A percentile compares a stretch with the other conserved stretches of the same genome.
Evolutionary conservation across 2,329 filamentous ascomycete genomes (phyloP).

Genomic region (Chaetomium sp.): DNA sequence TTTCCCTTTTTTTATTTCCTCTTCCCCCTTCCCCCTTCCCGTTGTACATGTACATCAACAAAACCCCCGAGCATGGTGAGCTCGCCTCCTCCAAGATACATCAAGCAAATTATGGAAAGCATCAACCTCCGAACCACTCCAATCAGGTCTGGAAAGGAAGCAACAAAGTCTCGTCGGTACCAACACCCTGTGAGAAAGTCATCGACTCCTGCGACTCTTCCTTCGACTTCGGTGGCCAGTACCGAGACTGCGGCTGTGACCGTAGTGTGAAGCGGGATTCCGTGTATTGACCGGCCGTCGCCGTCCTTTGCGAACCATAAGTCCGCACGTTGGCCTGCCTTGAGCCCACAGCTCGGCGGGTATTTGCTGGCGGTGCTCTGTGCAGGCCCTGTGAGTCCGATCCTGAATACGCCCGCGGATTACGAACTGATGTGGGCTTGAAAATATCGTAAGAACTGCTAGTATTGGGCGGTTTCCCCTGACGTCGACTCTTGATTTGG

Average conservation of each 20-base stretch:
- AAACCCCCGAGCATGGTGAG: not conserved
- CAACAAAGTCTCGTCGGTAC: not conserved
- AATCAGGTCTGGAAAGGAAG: not conserved
- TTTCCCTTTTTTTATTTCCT: not conserved
- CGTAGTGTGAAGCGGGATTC: not conserved
- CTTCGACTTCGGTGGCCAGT: constrained; percentile 17
- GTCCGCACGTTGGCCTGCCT: constrained; percentile 21
- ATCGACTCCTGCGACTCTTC: constrained; percentile 30
- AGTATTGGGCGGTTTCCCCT: not conserved
- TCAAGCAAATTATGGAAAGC: constrained; percentile 13
- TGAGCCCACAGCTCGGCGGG: not conserved
- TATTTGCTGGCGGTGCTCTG: constrained; percentile 6
- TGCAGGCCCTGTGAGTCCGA: not conserved
- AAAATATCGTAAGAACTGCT: not conserved
- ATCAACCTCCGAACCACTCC: not conserved
- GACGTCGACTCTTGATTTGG: not conserved
- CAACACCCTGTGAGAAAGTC: constrained; percentile 25
- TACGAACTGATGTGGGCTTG: not conserved
- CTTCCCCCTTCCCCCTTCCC: not conserved
- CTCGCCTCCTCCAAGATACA: not conserved
- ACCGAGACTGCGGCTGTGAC: constrained; percentile 22
- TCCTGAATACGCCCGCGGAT: not conserved
- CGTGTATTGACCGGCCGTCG: not conserved
- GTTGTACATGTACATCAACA: constrained; percentile 2
- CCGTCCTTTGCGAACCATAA: constrained; percentile 22